phyloP scores from a whole-genome alignment of 176 grass and related monocot genomes.

The Poa annua region DNA sequence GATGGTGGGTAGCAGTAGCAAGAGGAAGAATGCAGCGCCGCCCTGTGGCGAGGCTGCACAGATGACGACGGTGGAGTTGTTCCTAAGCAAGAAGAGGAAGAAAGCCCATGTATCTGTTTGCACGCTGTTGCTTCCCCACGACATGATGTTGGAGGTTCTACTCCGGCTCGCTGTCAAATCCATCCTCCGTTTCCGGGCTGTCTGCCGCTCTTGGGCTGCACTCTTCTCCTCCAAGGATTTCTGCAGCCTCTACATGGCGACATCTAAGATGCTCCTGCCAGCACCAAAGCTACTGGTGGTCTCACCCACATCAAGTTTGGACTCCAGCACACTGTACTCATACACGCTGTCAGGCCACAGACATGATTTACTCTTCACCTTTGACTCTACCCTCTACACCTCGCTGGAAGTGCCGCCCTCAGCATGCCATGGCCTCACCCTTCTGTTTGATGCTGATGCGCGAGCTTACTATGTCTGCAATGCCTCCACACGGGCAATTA shows the following conservation, averaged over 20 bases:
- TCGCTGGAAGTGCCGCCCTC: not conserved
- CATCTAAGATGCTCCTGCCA: not conserved
- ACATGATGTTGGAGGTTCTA: conserved; percentile 15
- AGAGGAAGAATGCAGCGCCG: not conserved
- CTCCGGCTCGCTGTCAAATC: conserved; percentile 4
- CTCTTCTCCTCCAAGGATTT: conserved; percentile 16
- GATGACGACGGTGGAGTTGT: not conserved
- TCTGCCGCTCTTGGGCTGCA: conserved; percentile 2
- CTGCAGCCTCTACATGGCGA: conserved; percentile 5
- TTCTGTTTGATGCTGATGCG: not conserved
- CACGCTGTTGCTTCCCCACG: not conserved
- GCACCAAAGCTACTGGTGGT: conserved; percentile 10
- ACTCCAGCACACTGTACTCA: not conserved
- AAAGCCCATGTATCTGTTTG: not conserved
- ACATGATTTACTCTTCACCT: conserved; percentile 20
- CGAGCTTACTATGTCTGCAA: conserved; percentile 20
- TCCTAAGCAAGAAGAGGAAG: not conserved
- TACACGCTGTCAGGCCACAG: not conserved
- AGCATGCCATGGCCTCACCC: not conserved
- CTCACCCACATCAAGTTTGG: not conserved
- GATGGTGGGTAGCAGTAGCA: not conserved
- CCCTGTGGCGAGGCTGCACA: not conserved
- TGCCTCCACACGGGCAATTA: not conserved
- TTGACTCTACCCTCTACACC: not conserved
- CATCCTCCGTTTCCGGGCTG: not conserved